Conservation (phyloP, 2,329 filamentous ascomycete species). For the Ophiocordyceps sinensis region DNA sequence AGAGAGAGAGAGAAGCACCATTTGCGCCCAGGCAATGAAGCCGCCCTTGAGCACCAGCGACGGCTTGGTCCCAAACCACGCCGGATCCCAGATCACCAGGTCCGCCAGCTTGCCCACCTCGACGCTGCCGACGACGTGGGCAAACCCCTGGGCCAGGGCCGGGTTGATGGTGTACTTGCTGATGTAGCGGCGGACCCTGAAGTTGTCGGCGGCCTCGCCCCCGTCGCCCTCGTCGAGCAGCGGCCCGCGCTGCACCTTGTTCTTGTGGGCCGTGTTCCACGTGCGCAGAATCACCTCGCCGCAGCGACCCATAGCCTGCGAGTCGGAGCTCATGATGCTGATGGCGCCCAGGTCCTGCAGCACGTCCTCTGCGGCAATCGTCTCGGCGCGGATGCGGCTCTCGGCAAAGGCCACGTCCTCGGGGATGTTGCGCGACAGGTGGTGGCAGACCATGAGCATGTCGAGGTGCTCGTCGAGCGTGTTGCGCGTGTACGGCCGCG, state of each 20-base stretch:
- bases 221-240: conserved; percentile 54
- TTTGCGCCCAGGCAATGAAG: conserved; percentile 67
- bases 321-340: conserved; percentile 94
- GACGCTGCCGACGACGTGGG: conserved; percentile 70
- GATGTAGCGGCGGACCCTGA: conserved; percentile 80
- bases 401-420: conserved; percentile 95
- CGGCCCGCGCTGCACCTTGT: conserved; percentile 69
- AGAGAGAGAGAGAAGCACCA: conserved; percentile 39
- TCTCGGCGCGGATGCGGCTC: conserved; percentile 85
- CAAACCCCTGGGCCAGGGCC: conserved; percentile 80
- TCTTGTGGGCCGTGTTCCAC: conserved; percentile 97
- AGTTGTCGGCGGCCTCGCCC: conserved; percentile 72
- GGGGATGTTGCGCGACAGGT: conserved; percentile 80
- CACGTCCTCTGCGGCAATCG: conserved; percentile 92
- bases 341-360: conserved; percentile 91
- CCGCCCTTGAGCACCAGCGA: conserved; percentile 72
- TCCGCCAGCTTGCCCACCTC: conserved; percentile 87
- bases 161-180: conserved; percentile 97
- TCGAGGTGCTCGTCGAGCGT: conserved; percentile 93
- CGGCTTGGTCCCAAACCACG: conserved; percentile 80
- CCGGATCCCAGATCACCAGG: conserved; percentile 73
- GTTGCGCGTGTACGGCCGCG: conserved; percentile 77
- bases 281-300: conserved; percentile 87
- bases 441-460: conserved; percentile 98
- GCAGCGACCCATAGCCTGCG: conserved; percentile 91